phyloP scores from a whole-genome alignment of 306 rosid species.

The Luffa acutangula region DNA sequence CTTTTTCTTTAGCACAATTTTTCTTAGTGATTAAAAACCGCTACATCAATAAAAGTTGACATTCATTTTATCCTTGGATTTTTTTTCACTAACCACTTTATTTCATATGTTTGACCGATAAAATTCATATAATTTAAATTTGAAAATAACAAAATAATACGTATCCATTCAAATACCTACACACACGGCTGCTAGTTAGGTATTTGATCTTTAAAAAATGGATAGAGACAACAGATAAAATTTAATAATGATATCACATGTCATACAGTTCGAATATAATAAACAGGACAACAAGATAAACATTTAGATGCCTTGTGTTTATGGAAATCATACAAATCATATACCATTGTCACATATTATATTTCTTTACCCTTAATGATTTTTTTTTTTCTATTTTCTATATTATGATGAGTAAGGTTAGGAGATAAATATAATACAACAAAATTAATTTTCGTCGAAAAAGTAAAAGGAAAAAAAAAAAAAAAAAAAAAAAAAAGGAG shows the following conservation, averaged over 20 bases:
- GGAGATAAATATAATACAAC: not conserved
- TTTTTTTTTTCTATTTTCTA: not conserved
- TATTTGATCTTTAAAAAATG: not conserved
- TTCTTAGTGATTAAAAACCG: no score
- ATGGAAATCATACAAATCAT: not conserved
- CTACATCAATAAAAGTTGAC: no score
- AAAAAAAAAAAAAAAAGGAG: not conserved
- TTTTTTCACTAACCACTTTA: no score
- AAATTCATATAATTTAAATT: no score
- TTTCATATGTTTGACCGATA: no score
- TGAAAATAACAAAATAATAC: no score
- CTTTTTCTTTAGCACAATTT: no score
- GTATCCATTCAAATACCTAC: not conserved
- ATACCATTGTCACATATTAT: not conserved
- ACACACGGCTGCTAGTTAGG: not conserved
- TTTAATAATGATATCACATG: not conserved
- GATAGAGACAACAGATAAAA: not conserved
- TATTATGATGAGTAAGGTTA: not conserved
- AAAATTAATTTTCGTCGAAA: not conserved
- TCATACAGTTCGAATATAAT: not conserved
- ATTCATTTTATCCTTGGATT: not conserved
- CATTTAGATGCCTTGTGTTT: not conserved
- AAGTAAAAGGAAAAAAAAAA: no score
- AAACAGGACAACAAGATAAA: not conserved
- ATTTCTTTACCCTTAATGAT: not conserved